Evolutionary conservation across 179 eudicot genomes (phyloP).

Genomic region (Monotropa hypopitys): DNA sequence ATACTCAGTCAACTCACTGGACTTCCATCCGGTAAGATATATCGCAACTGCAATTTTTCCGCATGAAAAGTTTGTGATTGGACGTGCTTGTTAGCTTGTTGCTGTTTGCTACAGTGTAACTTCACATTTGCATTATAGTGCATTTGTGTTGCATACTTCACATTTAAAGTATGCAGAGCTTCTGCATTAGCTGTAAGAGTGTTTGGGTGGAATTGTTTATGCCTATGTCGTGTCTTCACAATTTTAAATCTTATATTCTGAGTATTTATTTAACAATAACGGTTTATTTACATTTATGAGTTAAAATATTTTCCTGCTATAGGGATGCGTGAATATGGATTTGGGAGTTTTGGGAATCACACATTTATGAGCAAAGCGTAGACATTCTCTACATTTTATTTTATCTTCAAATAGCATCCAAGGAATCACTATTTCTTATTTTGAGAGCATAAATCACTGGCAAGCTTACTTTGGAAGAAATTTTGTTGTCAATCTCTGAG

Average conservation of each 20-base stretch:
- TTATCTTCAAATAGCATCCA: neutral
- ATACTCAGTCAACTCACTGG: conserved; percentile 78
- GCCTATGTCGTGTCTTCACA: neutral
- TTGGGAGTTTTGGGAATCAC: neutral
- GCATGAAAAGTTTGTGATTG: neutral
- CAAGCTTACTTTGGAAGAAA: neutral
- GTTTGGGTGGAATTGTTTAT: neutral
- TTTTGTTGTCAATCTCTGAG: neutral
- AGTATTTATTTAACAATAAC: too few relatives aligned
- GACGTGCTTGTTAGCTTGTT: neutral
- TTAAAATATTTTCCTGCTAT: neutral
- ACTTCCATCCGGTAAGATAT: conserved; percentile 78
- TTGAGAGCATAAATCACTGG: neutral
- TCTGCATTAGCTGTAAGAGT: neutral
- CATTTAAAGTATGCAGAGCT: neutral
- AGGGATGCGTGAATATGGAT: neutral
- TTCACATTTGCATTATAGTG: neutral
- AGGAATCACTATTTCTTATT: neutral
- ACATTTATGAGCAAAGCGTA: neutral
- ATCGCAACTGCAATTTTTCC: neutral
- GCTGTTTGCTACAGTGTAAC: neutral
- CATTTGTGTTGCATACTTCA: too few relatives aligned
- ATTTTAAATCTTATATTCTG: neutral
- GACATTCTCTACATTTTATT: neutral
- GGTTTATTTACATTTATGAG: neutral